phyloP scores from a whole-genome alignment of 257 asterid species.

The Hygrophila difformis region DNA sequence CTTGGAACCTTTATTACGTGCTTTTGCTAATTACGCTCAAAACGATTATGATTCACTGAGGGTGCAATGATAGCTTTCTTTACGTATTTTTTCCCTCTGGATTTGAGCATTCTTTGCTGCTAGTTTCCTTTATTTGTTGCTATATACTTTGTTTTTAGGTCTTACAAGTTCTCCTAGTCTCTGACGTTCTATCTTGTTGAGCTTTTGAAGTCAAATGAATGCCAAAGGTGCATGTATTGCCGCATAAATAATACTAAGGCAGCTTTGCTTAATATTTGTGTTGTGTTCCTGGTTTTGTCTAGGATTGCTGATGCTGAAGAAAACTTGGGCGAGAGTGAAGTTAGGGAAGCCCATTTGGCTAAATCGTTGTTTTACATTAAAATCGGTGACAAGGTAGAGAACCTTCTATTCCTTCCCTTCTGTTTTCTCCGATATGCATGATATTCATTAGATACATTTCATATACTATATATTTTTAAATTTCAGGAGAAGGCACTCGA shows the following conservation, averaged over 20 bases:
- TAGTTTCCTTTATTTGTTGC: too few relatives aligned
- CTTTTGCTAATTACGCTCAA: background rate
- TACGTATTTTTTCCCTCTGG: too few relatives aligned
- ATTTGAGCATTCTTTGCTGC: too few relatives aligned
- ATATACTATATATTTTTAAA: constrained; percentile 12
- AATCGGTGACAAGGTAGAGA: constrained; percentile 55
- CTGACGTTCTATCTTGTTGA: background rate
- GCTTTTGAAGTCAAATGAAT: background rate
- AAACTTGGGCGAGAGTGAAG: constrained; percentile 82
- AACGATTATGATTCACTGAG: background rate
- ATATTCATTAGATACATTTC: constrained; percentile 4
- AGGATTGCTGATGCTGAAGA: constrained; percentile 87
- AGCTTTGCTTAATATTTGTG: background rate
- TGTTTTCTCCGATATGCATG: background rate
- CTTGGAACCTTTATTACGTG: background rate
- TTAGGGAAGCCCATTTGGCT: constrained; percentile 78
- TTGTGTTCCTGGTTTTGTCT: constrained; percentile 16
- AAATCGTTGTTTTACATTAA: constrained; percentile 54
- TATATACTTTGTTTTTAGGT: background rate
- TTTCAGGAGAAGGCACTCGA: constrained; percentile 89
- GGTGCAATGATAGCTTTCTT: background rate
- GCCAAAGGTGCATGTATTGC: background rate
- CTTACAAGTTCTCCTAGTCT: background rate
- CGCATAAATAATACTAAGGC: background rate
- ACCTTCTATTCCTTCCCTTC: background rate